Evolutionary conservation across 495 filamentous ascomycete genomes (phyloP).

Genomic region (Talaromyces trachyspermus): DNA sequence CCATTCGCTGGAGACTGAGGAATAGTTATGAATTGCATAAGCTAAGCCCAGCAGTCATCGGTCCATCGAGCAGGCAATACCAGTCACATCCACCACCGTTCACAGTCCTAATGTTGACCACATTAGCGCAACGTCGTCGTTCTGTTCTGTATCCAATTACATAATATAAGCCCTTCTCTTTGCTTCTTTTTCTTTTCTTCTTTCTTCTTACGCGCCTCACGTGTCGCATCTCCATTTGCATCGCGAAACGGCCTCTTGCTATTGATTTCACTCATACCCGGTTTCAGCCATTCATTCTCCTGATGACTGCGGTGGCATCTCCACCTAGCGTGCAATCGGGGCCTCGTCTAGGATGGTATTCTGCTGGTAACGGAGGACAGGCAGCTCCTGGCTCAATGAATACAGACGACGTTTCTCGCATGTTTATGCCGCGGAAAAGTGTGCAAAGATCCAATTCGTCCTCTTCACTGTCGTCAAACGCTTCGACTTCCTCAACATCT

Average conservation of each 20-base stretch:
- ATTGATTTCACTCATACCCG: background rate
- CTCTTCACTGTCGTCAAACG: constrained; percentile 54
- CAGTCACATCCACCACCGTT: background rate
- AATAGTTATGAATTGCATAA: no score
- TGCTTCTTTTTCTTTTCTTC: no score
- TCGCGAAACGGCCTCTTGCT: no score
- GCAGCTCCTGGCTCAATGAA: constrained; percentile 71
- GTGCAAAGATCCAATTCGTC: constrained; percentile 81
- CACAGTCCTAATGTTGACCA: constrained; percentile 2
- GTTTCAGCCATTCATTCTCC: constrained; percentile 31
- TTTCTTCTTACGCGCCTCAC: constrained; percentile 1
- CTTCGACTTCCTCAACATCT: constrained; percentile 50
- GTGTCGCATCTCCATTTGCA: background rate
- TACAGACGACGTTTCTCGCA: constrained; percentile 77
- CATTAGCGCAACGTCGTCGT: background rate
- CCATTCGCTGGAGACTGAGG: no score
- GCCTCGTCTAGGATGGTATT: constrained; percentile 54
- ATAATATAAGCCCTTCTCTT: no score
- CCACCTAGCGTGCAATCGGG: constrained; percentile 79
- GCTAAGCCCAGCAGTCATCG: no score
- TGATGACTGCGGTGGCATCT: constrained; percentile 96
- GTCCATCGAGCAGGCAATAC: no score
- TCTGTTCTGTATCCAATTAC: background rate
- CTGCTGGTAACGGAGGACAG: constrained; percentile 64
- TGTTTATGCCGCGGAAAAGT: constrained; percentile 81